Conservation (phyloP, 1,284 basidiomycete species). For the Cryptococcus wingfieldii region DNA sequence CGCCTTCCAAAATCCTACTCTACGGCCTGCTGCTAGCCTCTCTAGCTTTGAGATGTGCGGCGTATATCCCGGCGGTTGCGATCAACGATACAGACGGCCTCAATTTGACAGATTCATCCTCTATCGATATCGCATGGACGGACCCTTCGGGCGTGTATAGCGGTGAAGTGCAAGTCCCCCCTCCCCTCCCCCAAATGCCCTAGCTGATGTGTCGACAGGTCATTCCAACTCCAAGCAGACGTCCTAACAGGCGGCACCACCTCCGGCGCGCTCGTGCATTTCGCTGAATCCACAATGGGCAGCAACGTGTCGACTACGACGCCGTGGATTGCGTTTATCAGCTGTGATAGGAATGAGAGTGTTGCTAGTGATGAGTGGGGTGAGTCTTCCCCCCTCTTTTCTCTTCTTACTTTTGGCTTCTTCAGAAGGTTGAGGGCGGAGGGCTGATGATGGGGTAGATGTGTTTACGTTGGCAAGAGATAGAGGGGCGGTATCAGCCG, state of each 20-base stretch:
- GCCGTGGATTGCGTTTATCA: conserved; percentile 83
- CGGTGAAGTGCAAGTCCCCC: conserved; percentile 34
- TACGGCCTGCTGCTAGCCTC: too few relatives aligned
- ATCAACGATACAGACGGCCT: conserved; percentile 61
- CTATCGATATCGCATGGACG: conserved; percentile 62
- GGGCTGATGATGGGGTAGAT: conserved; percentile 49
- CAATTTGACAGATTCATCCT: conserved; percentile 58
- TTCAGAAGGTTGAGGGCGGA: neutral
- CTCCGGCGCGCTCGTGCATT: conserved; percentile 72
- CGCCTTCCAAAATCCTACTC: too few relatives aligned
- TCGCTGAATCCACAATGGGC: conserved; percentile 56
- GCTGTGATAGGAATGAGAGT: conserved; percentile 72
- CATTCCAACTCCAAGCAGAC: conserved; percentile 44
- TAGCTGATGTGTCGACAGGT: conserved; percentile 20
- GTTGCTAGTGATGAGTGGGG: conserved; percentile 49
- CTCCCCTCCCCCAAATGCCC: neutral
- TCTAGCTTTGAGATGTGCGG: conserved; percentile 5
- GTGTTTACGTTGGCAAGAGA: conserved; percentile 74
- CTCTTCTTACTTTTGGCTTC: neutral
- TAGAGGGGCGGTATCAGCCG: conserved; percentile 70
- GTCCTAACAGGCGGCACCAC: conserved; percentile 37
- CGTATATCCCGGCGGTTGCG: conserved; percentile 62
- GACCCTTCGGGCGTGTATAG: conserved; percentile 34
- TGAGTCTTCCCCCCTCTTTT: conserved; percentile 11
- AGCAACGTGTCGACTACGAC: conserved; percentile 57